Base-by-base conservation (phyloP, 202 grass and related monocot genomes). In the Carex sylvatica region DNA sequence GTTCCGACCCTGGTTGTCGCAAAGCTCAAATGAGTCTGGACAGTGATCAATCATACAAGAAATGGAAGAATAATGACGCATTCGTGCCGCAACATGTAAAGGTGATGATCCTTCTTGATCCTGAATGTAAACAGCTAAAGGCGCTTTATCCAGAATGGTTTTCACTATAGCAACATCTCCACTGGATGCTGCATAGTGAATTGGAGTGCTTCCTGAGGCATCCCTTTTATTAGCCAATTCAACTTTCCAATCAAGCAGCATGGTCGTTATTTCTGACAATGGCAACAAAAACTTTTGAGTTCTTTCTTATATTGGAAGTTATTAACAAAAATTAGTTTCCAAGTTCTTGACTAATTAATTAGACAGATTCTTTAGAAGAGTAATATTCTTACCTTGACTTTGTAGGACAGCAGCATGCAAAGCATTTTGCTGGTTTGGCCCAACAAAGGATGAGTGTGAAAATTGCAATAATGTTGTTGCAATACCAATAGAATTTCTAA, bases 371-470 rank as follows among this genome's bases (percentile, higher is more conserved):
- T 44, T 44, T 10, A 10, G 8, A 46, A 46, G 44, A 46, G 9
- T 46, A 2, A 2, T 46, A 11, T 10, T 46, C 16, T 74, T 31
- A 87, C 87, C 71, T 28, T 9, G 40, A 74, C 82, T 85, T 18
- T 59, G 62, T 6, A 86, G 51, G 1, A 93, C 86, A n/a, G 83
- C 87, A 31, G 88, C 85, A 28, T 88, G 88, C 3, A 93, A 61
- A 9, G 86, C 86, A 2, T 82, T 88, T 59, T 88, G 79, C 0
- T 72, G 66, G 23, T 22, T 73, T 4, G 80, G 85, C 0, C 88
- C 85, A 4, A 16, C 40, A 18, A 31, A 4, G 0, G 67, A 86
- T 10, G 58, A 56, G 0, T 80, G 7, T 1, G 6, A 8, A 24
- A 4, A 88, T 2, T 19, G 2, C 9, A 54, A 8, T 1, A 93